Base-by-base conservation (phyloP, 192 early-diverging fungal genomes). In the Paraglomus brasilianum region DNA sequence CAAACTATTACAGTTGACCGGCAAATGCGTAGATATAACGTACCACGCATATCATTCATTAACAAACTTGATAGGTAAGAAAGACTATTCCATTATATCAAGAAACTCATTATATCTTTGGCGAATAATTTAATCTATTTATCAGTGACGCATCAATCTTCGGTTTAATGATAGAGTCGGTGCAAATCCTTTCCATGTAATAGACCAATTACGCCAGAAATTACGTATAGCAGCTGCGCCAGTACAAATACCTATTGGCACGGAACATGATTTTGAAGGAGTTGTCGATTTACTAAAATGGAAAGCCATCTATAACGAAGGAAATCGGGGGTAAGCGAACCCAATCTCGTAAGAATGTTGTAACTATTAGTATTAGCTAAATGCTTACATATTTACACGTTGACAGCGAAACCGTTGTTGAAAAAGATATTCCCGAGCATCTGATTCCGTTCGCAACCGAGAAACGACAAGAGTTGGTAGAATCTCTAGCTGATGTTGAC, bases 231-330 rank as follows among this genome's bases (percentile, higher is more conserved):
- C 85, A 14, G 90, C 90, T 40, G 92, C 92, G 8, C 87, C 90
- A 42, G 59, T 93, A 66, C 90, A 93, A 75, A 85, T 91, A 41
- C 91, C 92, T 22, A 93, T 97, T 67, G 97, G 94, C 21, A 78
- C 87, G 24, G 97, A 98, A 73, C 86, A 88, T 55, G 80, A 91
- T 40, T 88, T 98, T 60, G 76, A 87, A 63, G 97, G 97, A 49
- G 92, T 97, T 13, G 89, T 98, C 19, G 97, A 98, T 79, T 72
- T 98, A 38, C 80, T 98, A 47, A 75, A 86, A 15, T 89, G 88
- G 88, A 89, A 89, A 77, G 94, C 97, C 5, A 80, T 90, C 71
- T 90, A 90, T 82, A 94, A 97, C 77, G 91, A 93, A 70, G 97
- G 97, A 36, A 74, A 78, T 6, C 89, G 92, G 50, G 97, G 96